A percentile compares a stretch with the other conserved stretches of the same genome.
Conservation (phyloP, 148 eudicot species). For the Fagopyrum homotropicum region DNA sequence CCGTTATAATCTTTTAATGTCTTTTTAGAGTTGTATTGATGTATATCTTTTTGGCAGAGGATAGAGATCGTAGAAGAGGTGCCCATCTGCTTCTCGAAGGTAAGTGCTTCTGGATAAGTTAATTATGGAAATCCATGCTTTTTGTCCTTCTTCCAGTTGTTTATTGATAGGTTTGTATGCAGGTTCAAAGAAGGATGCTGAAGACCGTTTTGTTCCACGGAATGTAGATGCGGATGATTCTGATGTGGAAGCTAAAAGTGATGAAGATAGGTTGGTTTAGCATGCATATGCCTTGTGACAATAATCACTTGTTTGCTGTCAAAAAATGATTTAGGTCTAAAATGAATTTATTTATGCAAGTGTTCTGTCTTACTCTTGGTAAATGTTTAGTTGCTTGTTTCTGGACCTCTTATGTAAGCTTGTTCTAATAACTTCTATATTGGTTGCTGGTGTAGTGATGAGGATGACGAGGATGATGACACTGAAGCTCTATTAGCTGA, state of each 20-base stretch:
- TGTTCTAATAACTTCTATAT: neutral
- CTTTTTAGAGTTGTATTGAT: constrained; percentile 1
- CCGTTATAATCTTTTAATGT: neutral
- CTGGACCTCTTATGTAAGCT: neutral
- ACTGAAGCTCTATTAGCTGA: too few species aligned
- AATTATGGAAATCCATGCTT: neutral
- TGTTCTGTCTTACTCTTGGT: neutral
- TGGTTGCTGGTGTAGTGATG: constrained; percentile 39
- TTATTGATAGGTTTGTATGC: constrained; percentile 1
- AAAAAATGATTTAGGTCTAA: neutral
- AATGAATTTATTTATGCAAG: neutral
- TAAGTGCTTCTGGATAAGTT: constrained; percentile 18
- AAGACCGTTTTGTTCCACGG: constrained; percentile 65
- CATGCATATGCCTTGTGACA: neutral
- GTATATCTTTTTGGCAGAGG: constrained; percentile 38
- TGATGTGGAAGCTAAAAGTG: constrained; percentile 70
- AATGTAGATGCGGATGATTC: constrained; percentile 90
- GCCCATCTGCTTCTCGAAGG: constrained; percentile 83
- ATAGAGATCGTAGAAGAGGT: constrained; percentile 80
- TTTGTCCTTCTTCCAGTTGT: neutral
- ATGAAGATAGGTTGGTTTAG: constrained; percentile 59
- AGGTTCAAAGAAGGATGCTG: constrained; percentile 75
- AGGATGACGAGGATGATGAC: constrained; percentile 66
- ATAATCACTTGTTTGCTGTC: neutral
- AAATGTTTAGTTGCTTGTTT: neutral